These are phyloP conservation scores for Sphaerulina musiva DNA, from an alignment of 2,329 filamentous ascomycete genomes.

Conservation along the genomic window DNA sequence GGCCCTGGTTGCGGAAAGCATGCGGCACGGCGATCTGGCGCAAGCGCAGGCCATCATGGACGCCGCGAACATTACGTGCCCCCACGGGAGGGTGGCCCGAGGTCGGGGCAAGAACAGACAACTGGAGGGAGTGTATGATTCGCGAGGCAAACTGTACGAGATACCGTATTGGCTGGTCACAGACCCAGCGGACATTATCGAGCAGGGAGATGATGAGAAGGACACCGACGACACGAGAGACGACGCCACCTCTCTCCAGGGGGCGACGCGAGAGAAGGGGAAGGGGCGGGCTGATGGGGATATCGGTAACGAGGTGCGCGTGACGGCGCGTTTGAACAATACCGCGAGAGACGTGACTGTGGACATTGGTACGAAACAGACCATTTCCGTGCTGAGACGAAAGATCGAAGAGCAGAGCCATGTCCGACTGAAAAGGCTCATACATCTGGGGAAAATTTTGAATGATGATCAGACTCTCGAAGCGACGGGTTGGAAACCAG, in stretches of 20 bases:
- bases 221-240: slow-evolving; percentile 22
- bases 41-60: slow-evolving; percentile 71
- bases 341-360: slow-evolving; percentile 36
- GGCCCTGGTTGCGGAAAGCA: slow-evolving; percentile 57
- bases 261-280: slow-evolving; percentile 22
- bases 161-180: slow-evolving; percentile 42
- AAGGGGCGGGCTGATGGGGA: slow-evolving; percentile 32
- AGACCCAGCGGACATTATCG: slow-evolving; percentile 39
- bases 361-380: slow-evolving; percentile 40
- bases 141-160: slow-evolving; percentile 39
- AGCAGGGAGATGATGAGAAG: slow-evolving; percentile 30
- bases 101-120: slow-evolving; percentile 19
- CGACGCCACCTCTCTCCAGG: slow-evolving; percentile 9
- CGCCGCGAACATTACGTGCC: slow-evolving; percentile 57
- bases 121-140: slow-evolving; percentile 38
- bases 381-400: slow-evolving; percentile 56
- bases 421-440: slow-evolving; percentile 61
- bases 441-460: slow-evolving; percentile 75
- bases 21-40: slow-evolving; percentile 50
- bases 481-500: slow-evolving; percentile 68
- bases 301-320: slow-evolving; percentile 28
- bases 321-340: slow-evolving; percentile 34
- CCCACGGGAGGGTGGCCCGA: slow-evolving; percentile 34
- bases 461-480: slow-evolving; percentile 60
- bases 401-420: slow-evolving; percentile 58